Conservation (phyloP, 768 basidiomycete genomes). For the Russula sp. region DNA sequence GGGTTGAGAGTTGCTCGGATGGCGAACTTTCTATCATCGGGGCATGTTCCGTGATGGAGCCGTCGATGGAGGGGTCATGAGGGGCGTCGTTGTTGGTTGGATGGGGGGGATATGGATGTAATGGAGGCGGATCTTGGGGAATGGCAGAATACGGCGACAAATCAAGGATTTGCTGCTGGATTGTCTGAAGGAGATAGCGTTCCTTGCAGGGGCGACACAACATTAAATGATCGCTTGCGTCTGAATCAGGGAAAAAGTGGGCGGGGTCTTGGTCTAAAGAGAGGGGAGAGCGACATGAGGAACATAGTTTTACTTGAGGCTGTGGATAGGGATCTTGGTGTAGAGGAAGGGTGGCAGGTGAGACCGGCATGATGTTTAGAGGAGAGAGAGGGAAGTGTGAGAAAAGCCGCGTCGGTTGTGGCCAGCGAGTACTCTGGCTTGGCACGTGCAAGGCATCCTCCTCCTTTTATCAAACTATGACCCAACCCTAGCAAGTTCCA, state of each 20-base stretch:
- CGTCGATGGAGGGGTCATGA: slow-evolving; percentile 6
- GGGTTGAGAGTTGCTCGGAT: neutral
- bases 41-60: neutral
- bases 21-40: slow-evolving; percentile 14
- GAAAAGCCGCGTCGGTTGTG: neutral
- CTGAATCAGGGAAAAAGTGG: slow-evolving; percentile 23
- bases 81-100: slow-evolving; percentile 19
- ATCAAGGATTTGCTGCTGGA: slow-evolving; percentile 22
- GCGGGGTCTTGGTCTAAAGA: slow-evolving; percentile 26
- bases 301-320: slow-evolving; percentile 27
- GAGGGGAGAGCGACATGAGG: slow-evolving; percentile 28
- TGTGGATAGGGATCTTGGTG: slow-evolving; percentile 23
- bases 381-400: neutral
- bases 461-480: neutral
- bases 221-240: slow-evolving; percentile 25
- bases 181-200: slow-evolving; percentile 12
- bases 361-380: slow-evolving; percentile 22
- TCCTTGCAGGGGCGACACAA: slow-evolving; percentile 28
- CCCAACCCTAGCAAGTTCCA: neutral
- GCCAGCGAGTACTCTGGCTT: neutral
- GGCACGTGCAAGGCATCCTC: slow-evolving; percentile 19
- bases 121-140: slow-evolving; percentile 2
- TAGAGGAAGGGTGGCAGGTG: slow-evolving; percentile 14
- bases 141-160: slow-evolving; percentile 3
- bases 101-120: slow-evolving; percentile 16